Evolutionary conservation across 805 yeast genomes (phyloP).

Genomic region (Starmera pachycereana): DNA sequence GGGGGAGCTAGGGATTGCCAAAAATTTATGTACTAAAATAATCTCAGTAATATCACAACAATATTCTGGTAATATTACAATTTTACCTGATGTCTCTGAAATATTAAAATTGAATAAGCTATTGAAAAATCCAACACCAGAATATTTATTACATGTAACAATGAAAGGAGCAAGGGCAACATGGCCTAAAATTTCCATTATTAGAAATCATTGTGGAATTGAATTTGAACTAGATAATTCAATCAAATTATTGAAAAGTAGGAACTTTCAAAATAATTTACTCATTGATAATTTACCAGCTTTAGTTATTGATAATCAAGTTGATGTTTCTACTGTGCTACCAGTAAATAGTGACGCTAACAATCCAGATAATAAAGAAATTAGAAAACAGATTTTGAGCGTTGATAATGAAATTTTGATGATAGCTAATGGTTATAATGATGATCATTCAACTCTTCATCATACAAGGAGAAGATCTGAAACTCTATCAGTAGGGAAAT

Average conservation of each 20-base stretch:
- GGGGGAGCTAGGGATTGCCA: slow-evolving; percentile 67
- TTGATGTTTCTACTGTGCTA: no score
- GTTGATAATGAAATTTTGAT: no score
- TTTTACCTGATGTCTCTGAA: slow-evolving; percentile 64
- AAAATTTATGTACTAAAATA: slow-evolving; percentile 61
- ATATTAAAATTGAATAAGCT: slow-evolving; percentile 48
- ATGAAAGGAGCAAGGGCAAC: slow-evolving; percentile 84
- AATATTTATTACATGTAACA: slow-evolving; percentile 57
- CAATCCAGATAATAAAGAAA: no score
- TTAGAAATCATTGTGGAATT: slow-evolving; percentile 80
- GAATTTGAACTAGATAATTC: slow-evolving; percentile 82
- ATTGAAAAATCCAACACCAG: slow-evolving; percentile 74
- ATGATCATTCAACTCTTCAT: neutral
- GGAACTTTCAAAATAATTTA: slow-evolving; percentile 32
- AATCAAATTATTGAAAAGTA: slow-evolving; percentile 55
- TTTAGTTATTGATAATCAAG: no score
- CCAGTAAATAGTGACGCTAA: no score
- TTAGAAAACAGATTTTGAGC: no score
- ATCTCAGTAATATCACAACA: slow-evolving; percentile 74
- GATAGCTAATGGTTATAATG: no score
- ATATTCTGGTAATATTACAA: slow-evolving; percentile 90
- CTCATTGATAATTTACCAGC: neutral
- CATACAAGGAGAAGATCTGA: slow-evolving; percentile 19
- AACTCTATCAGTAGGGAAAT: slow-evolving; percentile 9
- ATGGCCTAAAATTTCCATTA: slow-evolving; percentile 85